These are phyloP conservation scores for Fomitopsis pulvina DNA, from an alignment of 768 basidiomycete species.

Conservation along the genomic window DNA sequence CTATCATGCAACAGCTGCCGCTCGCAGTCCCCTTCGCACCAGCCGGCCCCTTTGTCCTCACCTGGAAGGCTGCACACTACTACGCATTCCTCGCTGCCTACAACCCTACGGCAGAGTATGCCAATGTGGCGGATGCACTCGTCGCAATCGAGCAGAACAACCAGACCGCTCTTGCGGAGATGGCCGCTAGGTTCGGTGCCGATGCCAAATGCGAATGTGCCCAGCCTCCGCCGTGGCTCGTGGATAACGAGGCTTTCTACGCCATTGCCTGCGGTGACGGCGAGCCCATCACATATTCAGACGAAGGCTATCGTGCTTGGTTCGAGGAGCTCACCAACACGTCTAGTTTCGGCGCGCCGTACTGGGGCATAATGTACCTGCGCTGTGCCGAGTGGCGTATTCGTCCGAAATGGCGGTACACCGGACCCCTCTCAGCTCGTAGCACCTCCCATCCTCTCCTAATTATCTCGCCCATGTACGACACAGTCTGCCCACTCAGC, in stretches of 20 bases:
- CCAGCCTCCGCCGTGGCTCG: conserved; percentile 1
- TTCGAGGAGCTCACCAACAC: neutral
- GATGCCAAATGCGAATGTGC: conserved; percentile 8
- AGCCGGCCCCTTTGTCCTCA: conserved; percentile 10
- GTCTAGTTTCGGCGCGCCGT: conserved; percentile 7
- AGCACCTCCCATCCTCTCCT: conserved; percentile 15
- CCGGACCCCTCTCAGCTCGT: conserved; percentile 11
- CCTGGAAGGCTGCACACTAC: conserved; percentile 4
- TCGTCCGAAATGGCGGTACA: conserved; percentile 14
- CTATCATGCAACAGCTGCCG: conserved; percentile 8
- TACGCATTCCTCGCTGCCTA: conserved; percentile 11
- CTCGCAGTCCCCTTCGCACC: conserved; percentile 8
- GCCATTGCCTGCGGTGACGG: conserved; percentile 13
- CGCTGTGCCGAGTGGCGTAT: conserved; percentile 13
- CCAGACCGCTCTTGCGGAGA: conserved; percentile 8
- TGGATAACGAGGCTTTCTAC: conserved; percentile 8
- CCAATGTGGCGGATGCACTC: conserved; percentile 8
- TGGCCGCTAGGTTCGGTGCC: conserved; percentile 8
- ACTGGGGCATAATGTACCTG: conserved; percentile 12
- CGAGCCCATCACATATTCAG: conserved; percentile 7
- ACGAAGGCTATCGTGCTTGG: conserved; percentile 1
- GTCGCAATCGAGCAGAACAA: conserved; percentile 9
- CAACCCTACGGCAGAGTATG: conserved; percentile 4
- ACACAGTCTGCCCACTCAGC: conserved; percentile 15
- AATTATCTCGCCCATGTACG: conserved; percentile 14